A percentile compares a stretch with the other conserved stretches of the same genome.
These are phyloP conservation scores for Tephrocybe sp. DNA, from an alignment of 768 basidiomycete genomes.

Conservation along the genomic window DNA sequence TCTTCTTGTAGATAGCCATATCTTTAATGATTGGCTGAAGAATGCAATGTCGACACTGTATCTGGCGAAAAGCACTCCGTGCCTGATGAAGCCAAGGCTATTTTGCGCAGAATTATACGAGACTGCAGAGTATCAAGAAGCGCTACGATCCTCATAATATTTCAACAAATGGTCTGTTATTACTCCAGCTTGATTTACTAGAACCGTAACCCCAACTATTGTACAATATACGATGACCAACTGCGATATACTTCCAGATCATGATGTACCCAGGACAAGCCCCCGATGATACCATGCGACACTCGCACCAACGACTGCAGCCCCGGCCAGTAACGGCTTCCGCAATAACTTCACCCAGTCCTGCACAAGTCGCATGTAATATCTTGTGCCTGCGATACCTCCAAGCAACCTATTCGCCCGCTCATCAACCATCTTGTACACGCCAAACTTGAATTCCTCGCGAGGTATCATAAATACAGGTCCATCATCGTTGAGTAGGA, in stretches of 20 bases:
- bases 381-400: constrained; percentile 23
- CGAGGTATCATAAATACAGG: constrained; percentile 46
- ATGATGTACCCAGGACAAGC: constrained; percentile 12
- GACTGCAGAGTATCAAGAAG: constrained; percentile 40
- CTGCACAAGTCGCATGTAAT: constrained; percentile 26
- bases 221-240: too few relatives aligned
- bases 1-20: background rate
- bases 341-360: constrained; percentile 31
- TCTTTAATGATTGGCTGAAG: background rate
- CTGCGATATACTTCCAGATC: too few relatives aligned
- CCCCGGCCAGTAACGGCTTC: constrained; percentile 22
- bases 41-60: constrained; percentile 11
- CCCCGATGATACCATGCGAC: constrained; percentile 29
- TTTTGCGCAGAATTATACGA: constrained; percentile 42
- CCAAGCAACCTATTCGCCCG: constrained; percentile 33
- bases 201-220: too few relatives aligned
- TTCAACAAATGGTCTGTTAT: constrained; percentile 51
- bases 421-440: constrained; percentile 52
- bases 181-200: constrained; percentile 26
- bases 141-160: constrained; percentile 42
- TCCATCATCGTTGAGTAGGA: constrained; percentile 50
- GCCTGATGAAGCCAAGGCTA: constrained; percentile 18
- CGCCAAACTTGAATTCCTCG: constrained; percentile 48
- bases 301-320: constrained; percentile 23
- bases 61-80: constrained; percentile 6